Evolutionary conservation across 2,329 filamentous ascomycete species (phyloP), one percentile per base, ranked within the genome.

Genomic region (Claviceps purpurea): DNA sequence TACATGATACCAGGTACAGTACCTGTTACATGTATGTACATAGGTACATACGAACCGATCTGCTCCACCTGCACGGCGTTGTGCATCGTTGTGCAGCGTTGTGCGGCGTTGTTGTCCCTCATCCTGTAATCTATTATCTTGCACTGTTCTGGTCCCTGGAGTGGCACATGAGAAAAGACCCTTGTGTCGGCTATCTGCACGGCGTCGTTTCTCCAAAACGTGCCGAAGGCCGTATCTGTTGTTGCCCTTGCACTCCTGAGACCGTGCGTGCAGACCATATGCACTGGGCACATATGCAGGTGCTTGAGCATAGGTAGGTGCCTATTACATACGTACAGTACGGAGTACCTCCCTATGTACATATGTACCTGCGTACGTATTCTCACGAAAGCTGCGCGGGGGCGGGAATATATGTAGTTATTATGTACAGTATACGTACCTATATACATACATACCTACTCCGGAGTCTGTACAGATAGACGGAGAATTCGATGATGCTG

Each of bases 31-130:
- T 22, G 22, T 22, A 22, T 22, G 22, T 22, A 22, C 22, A 45
- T 44, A n/a, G n/a, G n/a, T n/a, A 18, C 18, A 18, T 18, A 48
- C 50, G 50, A 51, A 47, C 50, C 50, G 38, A 37, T 39, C 49
- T 42, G 47, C 37, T 51, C 50, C 50, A 51, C 50, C 47, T 34
- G 10, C 45, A 22, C 34, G 20, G 5, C 18, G 40, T 22, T 11
- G 18, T 42, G 40, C 40, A 20, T 43, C 39, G 30, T 34, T 20
- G 41, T 43, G 20, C 41, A 14, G 6, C n/a, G 39, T 16, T 18
- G 39, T 18, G 39, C 14, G 16, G 22, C 42, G 42, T 44, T 22
- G 42, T 14, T 16, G 22, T 24, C 20, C 20, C 24, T 14, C 42
- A 26, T 44, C 42, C 20, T 26, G 42, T 44, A 24, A 22, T 22